Conservation (phyloP, 176 grass and related monocot genomes). For the Calamus simplicifolius region DNA sequence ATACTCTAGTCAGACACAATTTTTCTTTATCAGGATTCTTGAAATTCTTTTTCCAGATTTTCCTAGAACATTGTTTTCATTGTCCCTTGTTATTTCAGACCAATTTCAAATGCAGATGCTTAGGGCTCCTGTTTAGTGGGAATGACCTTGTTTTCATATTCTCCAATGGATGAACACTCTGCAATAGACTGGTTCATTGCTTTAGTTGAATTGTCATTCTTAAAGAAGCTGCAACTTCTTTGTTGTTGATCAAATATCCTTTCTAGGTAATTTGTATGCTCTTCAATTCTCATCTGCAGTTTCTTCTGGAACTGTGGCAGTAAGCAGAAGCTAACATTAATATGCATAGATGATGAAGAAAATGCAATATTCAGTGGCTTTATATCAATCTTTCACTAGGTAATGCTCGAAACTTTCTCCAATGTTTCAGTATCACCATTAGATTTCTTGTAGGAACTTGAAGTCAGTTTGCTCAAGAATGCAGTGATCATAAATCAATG, state of each 20-base stretch:
- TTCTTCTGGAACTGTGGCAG: slow-evolving; percentile 2
- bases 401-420: too few species aligned
- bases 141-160: too few species aligned
- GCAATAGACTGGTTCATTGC: neutral
- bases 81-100: too few species aligned
- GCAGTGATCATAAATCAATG: too few species aligned
- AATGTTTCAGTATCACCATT: neutral
- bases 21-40: too few species aligned
- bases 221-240: neutral
- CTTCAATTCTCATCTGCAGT: slow-evolving; percentile 5
- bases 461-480: neutral
- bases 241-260: slow-evolving; percentile 10
- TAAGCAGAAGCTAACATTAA: neutral
- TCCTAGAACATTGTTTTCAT: too few species aligned
- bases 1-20: too few species aligned
- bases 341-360: neutral
- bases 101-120: too few species aligned
- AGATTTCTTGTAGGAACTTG: neutral
- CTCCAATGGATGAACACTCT: too few species aligned
- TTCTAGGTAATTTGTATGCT: slow-evolving; percentile 5
- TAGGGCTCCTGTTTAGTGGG: too few species aligned
- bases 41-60: too few species aligned
- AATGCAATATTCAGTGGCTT: neutral
- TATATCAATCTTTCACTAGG: too few species aligned
- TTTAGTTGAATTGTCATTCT: slow-evolving; percentile 2